Percentiles rank a stretch among this genome's conserved stretches.
Conservation (phyloP, 2,329 filamentous ascomycete genomes). For the Coniochaeta pulveracea region DNA sequence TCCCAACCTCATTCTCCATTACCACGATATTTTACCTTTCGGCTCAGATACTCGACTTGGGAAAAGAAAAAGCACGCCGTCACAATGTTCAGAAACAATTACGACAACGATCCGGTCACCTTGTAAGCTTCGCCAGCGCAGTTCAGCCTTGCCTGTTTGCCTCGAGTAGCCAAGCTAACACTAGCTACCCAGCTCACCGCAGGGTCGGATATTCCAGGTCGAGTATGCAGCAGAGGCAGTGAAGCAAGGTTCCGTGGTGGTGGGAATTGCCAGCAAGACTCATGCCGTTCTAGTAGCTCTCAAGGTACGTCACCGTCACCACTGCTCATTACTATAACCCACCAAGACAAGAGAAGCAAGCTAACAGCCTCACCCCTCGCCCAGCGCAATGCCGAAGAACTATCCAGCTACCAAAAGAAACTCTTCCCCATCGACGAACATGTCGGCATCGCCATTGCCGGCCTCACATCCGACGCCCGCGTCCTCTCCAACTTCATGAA, state of each 20-base stretch:
- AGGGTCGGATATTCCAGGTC: constrained; percentile 98
- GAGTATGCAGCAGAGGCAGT: constrained; percentile 98
- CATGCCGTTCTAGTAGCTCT: constrained; percentile 91
- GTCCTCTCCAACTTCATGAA: constrained; percentile 99
- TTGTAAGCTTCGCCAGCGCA: constrained; percentile 54
- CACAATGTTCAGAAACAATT: constrained; percentile 99
- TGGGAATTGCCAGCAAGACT: constrained; percentile 95
- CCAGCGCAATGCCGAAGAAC: constrained; percentile 95
- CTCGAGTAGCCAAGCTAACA: constrained; percentile 17
- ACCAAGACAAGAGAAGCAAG: constrained; percentile 5
- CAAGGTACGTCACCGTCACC: constrained; percentile 54
- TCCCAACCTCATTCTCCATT: constrained; percentile 1
- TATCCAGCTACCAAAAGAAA: constrained; percentile 99
- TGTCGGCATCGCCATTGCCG: constrained; percentile 88
- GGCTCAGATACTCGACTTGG: constrained; percentile 2
- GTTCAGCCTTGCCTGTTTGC: constrained; percentile 7
- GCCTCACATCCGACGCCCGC: constrained; percentile 92
- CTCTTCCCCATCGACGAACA: constrained; percentile 94
- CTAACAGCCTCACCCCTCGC: constrained; percentile 4
- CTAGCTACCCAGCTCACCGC: constrained; percentile 63
- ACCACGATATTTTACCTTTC: background rate
- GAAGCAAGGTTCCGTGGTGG: constrained; percentile 97
- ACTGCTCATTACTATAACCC: constrained; percentile 5
- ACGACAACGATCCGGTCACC: constrained; percentile 99
- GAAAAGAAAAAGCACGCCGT: too few relatives aligned